Evolutionary conservation across 495 filamentous ascomycete species (phyloP).

Genomic region (Lepidopterella palustris): DNA sequence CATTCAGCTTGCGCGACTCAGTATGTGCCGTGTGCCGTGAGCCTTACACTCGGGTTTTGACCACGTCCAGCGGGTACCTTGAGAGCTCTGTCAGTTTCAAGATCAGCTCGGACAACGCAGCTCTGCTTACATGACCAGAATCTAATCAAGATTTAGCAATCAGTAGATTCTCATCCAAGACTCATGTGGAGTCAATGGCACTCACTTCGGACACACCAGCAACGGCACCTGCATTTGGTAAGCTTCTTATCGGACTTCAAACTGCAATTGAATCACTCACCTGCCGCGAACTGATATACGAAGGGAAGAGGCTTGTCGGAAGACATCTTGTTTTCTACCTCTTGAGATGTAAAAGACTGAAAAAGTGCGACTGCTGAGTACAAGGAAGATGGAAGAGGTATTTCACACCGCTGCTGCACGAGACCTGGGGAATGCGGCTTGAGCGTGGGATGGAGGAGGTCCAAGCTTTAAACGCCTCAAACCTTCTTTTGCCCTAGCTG

Average conservation of each 20-base stretch:
- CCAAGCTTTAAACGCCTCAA: background rate
- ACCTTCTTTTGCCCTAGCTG: background rate
- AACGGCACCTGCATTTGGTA: slow-evolving; percentile 54
- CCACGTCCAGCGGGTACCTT: slow-evolving; percentile 97
- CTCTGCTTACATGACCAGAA: slow-evolving; percentile 68
- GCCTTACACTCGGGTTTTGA: slow-evolving; percentile 92
- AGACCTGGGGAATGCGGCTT: background rate
- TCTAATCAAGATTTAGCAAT: slow-evolving; percentile 45
- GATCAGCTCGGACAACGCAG: background rate
- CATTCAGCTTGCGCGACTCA: background rate
- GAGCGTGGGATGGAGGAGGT: background rate
- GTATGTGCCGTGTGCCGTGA: slow-evolving; percentile 1
- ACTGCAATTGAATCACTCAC: slow-evolving; percentile 40
- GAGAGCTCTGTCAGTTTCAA: slow-evolving; percentile 20
- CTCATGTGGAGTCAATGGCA: slow-evolving; percentile 2
- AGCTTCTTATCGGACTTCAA: background rate
- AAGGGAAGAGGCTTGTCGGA: slow-evolving; percentile 70
- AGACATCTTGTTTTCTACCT: slow-evolving; percentile 48
- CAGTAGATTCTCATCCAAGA: background rate
- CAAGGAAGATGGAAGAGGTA: slow-evolving; percentile 5
- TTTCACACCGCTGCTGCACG: background rate
- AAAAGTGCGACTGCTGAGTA: background rate
- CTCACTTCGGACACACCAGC: slow-evolving; percentile 88
- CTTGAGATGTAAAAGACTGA: background rate
- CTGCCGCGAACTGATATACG: slow-evolving; percentile 78